Base-by-base conservation (phyloP, 352 stramenopile species). In the Phytophthora cryptogea region DNA sequence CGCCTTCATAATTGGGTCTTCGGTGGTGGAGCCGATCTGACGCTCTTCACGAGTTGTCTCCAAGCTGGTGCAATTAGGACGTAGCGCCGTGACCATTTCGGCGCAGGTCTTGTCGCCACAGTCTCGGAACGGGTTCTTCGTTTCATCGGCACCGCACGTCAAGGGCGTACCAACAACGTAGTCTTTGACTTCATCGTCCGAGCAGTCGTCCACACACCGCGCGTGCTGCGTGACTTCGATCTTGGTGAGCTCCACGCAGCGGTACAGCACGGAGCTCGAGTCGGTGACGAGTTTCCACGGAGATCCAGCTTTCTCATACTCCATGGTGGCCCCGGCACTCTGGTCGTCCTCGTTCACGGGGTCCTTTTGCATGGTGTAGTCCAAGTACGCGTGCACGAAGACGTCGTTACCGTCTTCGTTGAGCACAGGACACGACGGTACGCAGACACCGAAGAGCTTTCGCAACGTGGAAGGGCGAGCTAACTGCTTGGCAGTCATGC, bases 181-280 rank as follows among this genome's bases (percentile, higher is more conserved):
- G 36, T 70, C 73, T 1, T 50, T 51, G 0, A 64, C 39, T 28
- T 91, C 82, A 2, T 74, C 47, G 2, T 66, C 57, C 20, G 68
- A 66, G 60, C 81, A 93, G 67, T 88, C 80, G 58, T 92, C 83
- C 0, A 82, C 53, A 26, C 83, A 93, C 2, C 81, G 79, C 31
- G 76, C 79, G 30, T 30, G 64, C 40, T 78, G 51, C 5, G 60
- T 66, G 20, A 83, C 53, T 31, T 80, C 54, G 54, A 87, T 72
- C 41, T 81, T 78, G 14, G 50, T 80, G 14, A 93, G 62, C 56
- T 89, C 79, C 53, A 92, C 64, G 54, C 83, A 92, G 16, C 83
- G 83, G 53, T 88, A 83, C 33, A 89, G 59, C 33, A 90, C 79
- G 31, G 79, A 58, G 20, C 69, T 89, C 10, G 78, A 90, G 59